Percentiles rank a stretch among this genome's conserved stretches.
Evolutionary conservation across 129 eudicot genomes (phyloP).

Genomic region (Oenanthe sinensis): DNA sequence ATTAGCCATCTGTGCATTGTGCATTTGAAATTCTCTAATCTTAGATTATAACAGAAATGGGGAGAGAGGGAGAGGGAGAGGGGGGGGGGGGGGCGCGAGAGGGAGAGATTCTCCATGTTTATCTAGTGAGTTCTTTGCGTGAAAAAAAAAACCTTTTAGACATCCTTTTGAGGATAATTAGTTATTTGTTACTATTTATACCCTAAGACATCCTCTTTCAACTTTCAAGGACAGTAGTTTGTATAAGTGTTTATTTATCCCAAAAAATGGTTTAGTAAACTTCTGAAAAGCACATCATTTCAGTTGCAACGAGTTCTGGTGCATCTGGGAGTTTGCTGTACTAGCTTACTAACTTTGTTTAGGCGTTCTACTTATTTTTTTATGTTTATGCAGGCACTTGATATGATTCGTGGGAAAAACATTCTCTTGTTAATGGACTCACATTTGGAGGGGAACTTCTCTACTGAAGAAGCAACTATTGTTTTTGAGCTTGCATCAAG

Average conservation of each 20-base stretch:
- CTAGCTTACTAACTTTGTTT: not conserved
- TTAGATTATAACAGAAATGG: not conserved
- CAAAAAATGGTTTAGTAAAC: not conserved
- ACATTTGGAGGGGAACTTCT: constrained; percentile 90
- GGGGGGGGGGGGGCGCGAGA: too few relatives aligned
- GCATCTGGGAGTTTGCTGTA: not conserved
- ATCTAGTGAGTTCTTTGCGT: too few relatives aligned
- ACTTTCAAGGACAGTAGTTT: not conserved
- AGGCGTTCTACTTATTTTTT: not conserved
- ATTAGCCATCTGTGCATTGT: not conserved
- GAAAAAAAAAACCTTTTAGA: too few relatives aligned
- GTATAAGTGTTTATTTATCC: not conserved
- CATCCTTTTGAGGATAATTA: too few relatives aligned
- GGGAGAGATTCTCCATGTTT: too few relatives aligned
- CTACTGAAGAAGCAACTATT: constrained; percentile 78
- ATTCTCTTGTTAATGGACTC: constrained; percentile 81
- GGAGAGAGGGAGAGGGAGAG: too few relatives aligned
- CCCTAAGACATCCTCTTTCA: not conserved
- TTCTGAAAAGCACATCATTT: not conserved
- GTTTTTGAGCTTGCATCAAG: constrained; percentile 81
- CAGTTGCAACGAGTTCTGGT: not conserved
- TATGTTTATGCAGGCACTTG: constrained; percentile 59
- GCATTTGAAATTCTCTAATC: not conserved
- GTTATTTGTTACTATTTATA: too few relatives aligned
- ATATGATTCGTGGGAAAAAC: constrained; percentile 87